A percentile compares a stretch with the other conserved stretches of the same genome.
phyloP scores from a whole-genome alignment of 2,329 filamentous ascomycete genomes.

The Fusarium euwallaceae region DNA sequence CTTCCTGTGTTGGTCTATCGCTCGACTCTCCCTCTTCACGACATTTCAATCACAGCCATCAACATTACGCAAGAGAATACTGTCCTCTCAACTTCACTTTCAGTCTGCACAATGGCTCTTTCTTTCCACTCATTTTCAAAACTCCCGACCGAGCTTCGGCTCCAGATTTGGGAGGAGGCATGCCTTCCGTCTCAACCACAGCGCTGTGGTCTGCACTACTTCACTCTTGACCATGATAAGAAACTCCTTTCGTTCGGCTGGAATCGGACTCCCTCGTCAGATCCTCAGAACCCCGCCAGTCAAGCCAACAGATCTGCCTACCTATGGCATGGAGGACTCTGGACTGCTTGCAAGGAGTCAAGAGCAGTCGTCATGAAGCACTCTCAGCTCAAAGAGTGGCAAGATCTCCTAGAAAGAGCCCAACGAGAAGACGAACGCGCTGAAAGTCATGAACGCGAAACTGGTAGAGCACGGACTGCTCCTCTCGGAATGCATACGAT shows the following conservation, averaged over 20 bases:
- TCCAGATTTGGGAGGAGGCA: slow-evolving; percentile 1
- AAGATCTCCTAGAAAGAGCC: not conserved
- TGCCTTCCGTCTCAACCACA: not conserved
- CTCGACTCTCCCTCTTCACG: not conserved
- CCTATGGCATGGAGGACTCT: slow-evolving; percentile 1
- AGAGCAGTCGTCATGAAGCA: slow-evolving; percentile 13
- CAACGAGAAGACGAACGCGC: not conserved
- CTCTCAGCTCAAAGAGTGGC: not conserved
- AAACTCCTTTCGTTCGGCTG: too few species aligned
- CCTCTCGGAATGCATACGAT: not conserved
- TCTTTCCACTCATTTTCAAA: slow-evolving; percentile 5
- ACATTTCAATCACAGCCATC: not conserved
- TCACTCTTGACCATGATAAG: not conserved
- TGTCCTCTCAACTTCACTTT: not conserved
- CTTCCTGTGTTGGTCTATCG: not conserved
- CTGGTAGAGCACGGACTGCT: too few species aligned
- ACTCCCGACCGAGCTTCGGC: slow-evolving; percentile 1
- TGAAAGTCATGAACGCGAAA: not conserved
- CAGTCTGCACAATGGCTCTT: not conserved
- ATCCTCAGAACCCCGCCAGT: too few species aligned
- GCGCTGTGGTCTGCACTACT: not conserved
- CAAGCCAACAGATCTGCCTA: slow-evolving; percentile 4
- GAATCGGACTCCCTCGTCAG: too few species aligned
- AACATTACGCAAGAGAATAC: too few species aligned
- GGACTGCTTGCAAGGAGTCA: slow-evolving; percentile 12